A percentile compares a stretch with the other conserved stretches of the same genome.
phyloP scores from a whole-genome alignment of 257 asterid genomes.

The Penstemon newberryi region DNA sequence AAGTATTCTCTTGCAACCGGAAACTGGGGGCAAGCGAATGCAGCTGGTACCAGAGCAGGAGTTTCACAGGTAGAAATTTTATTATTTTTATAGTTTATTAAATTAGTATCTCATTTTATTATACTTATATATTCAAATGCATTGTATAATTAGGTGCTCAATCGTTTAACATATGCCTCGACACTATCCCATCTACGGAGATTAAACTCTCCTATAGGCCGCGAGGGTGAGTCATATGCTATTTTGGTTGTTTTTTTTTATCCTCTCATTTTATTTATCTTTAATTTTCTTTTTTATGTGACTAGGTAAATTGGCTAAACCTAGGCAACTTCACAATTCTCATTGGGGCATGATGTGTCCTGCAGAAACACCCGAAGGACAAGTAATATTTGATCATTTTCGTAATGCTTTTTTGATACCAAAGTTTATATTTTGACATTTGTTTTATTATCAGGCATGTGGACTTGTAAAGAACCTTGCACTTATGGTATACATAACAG shows the following conservation, averaged over 20 bases:
- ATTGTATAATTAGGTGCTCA: slow-evolving; percentile 67
- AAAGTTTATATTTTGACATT: slow-evolving; percentile 28
- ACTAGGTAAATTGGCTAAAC: slow-evolving; percentile 92
- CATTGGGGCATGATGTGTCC: slow-evolving; percentile 99
- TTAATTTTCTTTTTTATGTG: slow-evolving; percentile 18
- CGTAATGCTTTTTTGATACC: no score
- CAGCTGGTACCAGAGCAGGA: slow-evolving; percentile 87
- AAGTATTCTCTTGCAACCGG: slow-evolving; percentile 90
- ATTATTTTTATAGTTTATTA: slow-evolving; percentile 4
- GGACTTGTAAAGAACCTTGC: slow-evolving; percentile 98
- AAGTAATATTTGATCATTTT: slow-evolving; percentile 34
- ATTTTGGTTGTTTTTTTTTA: no score
- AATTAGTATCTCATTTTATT: not conserved
- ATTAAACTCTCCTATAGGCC: slow-evolving; percentile 95
- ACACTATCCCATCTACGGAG: slow-evolving; percentile 92
- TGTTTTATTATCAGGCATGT: slow-evolving; percentile 64
- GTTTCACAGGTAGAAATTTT: slow-evolving; percentile 64
- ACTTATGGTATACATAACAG: slow-evolving; percentile 92
- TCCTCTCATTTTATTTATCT: no score
- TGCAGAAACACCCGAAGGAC: slow-evolving; percentile 99
- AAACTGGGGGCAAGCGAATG: slow-evolving; percentile 99
- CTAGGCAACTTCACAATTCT: slow-evolving; percentile 96
- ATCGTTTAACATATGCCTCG: slow-evolving; percentile 96
- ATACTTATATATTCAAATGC: not conserved
- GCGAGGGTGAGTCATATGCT: slow-evolving; percentile 62